Evolutionary conservation across 495 filamentous ascomycete species (phyloP), one percentile per base, ranked within the genome.

Genomic region (Mytilinidion resinicola): DNA sequence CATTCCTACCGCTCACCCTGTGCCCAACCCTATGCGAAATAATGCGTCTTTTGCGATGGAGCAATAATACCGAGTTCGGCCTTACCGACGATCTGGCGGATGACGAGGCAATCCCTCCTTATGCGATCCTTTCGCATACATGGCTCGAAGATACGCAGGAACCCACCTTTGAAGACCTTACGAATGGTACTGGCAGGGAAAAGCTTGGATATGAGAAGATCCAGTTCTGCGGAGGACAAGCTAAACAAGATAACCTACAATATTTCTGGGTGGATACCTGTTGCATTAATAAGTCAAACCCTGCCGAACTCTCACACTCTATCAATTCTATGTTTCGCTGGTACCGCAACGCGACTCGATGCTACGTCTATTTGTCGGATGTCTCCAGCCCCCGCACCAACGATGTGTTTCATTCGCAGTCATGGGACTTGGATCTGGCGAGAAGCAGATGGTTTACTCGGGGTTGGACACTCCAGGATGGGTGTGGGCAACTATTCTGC

Each of bases 251-350:
- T 43, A 47, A 33, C 20, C 33, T 58, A 35, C 12, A 43, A 19
- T 52, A 58, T 25, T 48, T 48, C 17, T 57, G 55, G 55, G n/a
- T 57, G 9, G 55, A 57, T 35, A 57, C 55, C 14, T 58, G 39
- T 48, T 61, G 58, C 35, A 61, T 61, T 21, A 41, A 58, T 35
- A 56, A 61, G 51, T 7, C 30, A 57, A 51, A 57, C 38, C 7
- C 19, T 30, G 33, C 30, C 54, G 58, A 61, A 48, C 39, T 61
- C 33, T 6, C 17, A 20, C 20, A 57, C 15, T 55, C 58, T 21
- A 57, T 61, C 25, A 56, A 58, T 20, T 61, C 58, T 41, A 61
- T 61, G 58, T 61, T 46, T 56, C 53, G 53, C 20, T 58, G 58
- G 58, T 61, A 61, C 39, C n/a, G 30, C 30, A 48, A 53, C 35